Percentiles rank a stretch among this genome's conserved stretches.
phyloP scores from a whole-genome alignment of 495 filamentous ascomycete genomes.

The Trichocladium uniseriatum region DNA sequence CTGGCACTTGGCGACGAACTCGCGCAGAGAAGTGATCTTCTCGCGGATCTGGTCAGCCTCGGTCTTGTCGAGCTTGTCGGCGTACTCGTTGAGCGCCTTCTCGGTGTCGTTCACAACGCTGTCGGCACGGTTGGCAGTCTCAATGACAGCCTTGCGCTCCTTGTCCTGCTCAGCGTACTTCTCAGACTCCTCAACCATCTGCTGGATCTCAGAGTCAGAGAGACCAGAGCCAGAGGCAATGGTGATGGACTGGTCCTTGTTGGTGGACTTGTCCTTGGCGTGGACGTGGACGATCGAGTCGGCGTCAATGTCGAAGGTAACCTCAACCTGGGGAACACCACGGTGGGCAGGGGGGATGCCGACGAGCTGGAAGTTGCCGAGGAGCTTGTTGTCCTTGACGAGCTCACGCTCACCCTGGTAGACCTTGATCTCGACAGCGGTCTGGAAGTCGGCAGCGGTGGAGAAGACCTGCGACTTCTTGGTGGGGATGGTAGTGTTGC shows the following conservation, averaged over 20 bases:
- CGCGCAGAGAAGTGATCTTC: conserved; percentile 84
- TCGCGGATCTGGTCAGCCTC: conserved; percentile 86
- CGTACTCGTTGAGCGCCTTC: conserved; percentile 94
- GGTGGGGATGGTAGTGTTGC: conserved; percentile 98
- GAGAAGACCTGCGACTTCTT: conserved; percentile 99
- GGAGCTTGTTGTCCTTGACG: conserved; percentile 96
- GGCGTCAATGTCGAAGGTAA: conserved; percentile 98
- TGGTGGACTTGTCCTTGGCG: conserved; percentile 98
- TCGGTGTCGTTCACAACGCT: conserved; percentile 95
- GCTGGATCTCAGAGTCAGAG: conserved; percentile 85
- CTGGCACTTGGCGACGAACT: conserved; percentile 91
- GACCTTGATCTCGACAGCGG: conserved; percentile 99
- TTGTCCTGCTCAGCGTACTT: conserved; percentile 92
- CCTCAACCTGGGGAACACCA: conserved; percentile 95
- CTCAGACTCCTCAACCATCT: conserved; percentile 96
- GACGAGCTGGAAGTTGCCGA: conserved; percentile 99
- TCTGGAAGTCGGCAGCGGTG: conserved; percentile 98
- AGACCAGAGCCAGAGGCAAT: conserved; percentile 98
- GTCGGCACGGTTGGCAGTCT: conserved; percentile 94
- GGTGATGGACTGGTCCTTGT: conserved; percentile 99
- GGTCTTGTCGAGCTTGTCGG: conserved; percentile 91
- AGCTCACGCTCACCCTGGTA: conserved; percentile 99
- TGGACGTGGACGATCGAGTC: conserved; percentile 98
- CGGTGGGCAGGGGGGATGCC: conserved; percentile 96
- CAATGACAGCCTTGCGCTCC: conserved; percentile 91